phyloP scores from a whole-genome alignment of 352 stramenopile species.

The Blastocystis sp. region DNA sequence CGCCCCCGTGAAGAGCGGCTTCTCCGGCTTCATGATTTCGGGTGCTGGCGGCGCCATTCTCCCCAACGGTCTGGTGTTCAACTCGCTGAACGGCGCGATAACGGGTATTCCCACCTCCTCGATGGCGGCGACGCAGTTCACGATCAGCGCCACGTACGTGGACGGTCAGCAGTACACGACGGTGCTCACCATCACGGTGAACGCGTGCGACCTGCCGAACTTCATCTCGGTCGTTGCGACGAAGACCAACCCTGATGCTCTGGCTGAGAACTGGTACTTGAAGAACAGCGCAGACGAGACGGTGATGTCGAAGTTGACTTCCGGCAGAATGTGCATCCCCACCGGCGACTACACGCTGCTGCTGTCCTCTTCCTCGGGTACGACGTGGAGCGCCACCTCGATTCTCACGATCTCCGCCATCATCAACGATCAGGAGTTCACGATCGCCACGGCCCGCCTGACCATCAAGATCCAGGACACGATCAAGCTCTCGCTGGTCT shows the following conservation, averaged over 20 bases:
- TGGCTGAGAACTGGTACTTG: slow-evolving; percentile 3
- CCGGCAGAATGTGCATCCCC: background rate
- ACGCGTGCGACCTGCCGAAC: slow-evolving; percentile 42
- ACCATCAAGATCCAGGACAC: background rate
- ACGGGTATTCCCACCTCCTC: slow-evolving; percentile 25
- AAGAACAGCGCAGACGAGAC: slow-evolving; percentile 14
- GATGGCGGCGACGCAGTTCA: slow-evolving; percentile 21
- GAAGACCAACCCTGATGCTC: background rate
- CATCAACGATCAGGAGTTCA: background rate
- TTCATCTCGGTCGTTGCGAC: slow-evolving; percentile 5
- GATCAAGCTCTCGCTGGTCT: background rate
- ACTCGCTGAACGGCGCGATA: slow-evolving; percentile 29
- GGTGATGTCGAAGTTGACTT: background rate
- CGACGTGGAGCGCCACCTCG: background rate
- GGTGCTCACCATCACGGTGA: slow-evolving; percentile 41
- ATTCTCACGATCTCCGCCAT: background rate
- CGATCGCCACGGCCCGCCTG: background rate
- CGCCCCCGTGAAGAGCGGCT: slow-evolving; percentile 15
- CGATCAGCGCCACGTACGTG: slow-evolving; percentile 12
- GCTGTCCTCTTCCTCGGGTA: background rate
- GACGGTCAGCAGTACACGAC: slow-evolving; percentile 21
- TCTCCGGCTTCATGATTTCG: slow-evolving; percentile 19
- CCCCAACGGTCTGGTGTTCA: slow-evolving; percentile 46
- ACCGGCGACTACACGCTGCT: slow-evolving; percentile 1
- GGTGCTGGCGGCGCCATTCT: slow-evolving; percentile 1